These are phyloP conservation scores for Blastobotrys elegans DNA, from an alignment of 1,139 yeast species.

Conservation along the genomic window DNA sequence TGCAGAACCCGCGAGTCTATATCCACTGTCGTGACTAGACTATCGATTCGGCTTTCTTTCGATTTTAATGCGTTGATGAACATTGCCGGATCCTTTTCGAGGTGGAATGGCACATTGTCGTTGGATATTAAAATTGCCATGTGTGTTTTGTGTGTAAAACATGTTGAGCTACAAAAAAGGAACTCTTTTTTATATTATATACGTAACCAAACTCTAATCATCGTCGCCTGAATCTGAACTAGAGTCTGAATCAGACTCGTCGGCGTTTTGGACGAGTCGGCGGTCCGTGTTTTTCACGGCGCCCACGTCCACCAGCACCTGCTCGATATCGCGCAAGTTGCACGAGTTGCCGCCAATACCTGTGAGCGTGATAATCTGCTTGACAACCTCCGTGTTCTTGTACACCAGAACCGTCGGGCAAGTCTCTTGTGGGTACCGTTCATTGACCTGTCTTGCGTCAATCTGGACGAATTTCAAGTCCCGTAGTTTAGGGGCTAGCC, in stretches of 20 bases:
- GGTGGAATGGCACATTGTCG: constrained; percentile 2
- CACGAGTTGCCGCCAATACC: constrained; percentile 84
- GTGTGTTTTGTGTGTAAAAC: too few species aligned
- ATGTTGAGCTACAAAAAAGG: neutral
- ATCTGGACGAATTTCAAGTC: constrained; percentile 91
- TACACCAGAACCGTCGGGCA: constrained; percentile 89
- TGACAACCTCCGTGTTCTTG: constrained; percentile 65
- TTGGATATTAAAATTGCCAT: constrained; percentile 2
- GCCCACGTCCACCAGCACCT: constrained; percentile 55
- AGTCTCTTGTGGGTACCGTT: constrained; percentile 80
- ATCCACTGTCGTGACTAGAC: constrained; percentile 4
- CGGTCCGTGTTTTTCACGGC: constrained; percentile 64
- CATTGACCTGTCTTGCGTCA: constrained; percentile 83
- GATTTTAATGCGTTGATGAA: neutral
- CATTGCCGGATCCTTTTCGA: neutral
- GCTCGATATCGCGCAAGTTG: constrained; percentile 61
- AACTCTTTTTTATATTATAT: neutral
- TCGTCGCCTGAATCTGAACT: neutral
- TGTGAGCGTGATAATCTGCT: constrained; percentile 73
- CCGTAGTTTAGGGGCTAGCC: constrained; percentile 35
- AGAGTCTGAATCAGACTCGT: neutral
- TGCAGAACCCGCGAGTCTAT: neutral
- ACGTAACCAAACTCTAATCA: neutral
- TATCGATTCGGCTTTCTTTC: neutral
- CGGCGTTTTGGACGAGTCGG: constrained; percentile 53